These are phyloP conservation scores for Picea glauca DNA, from an alignment of 75 land plant species.

Conservation along the genomic window DNA sequence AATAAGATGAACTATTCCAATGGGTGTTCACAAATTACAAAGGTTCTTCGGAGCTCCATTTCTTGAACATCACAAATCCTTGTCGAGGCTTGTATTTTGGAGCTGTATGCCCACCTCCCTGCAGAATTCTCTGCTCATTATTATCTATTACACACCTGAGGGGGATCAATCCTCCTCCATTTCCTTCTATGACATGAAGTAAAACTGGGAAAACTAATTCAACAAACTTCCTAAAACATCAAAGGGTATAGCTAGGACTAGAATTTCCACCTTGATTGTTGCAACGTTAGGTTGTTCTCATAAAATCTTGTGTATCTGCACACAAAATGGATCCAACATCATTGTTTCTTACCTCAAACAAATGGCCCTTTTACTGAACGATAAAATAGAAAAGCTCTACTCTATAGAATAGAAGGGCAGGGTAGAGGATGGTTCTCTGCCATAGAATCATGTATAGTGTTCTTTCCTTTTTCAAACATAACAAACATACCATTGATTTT, in stretches of 20 bases:
- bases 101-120: slow-evolving; percentile 37
- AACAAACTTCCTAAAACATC: too few species aligned
- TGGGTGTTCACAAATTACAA: not conserved
- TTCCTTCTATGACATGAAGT: too few species aligned
- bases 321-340: too few species aligned
- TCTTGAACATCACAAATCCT: slow-evolving; percentile 29
- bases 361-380: not conserved
- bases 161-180: too few species aligned
- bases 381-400: too few species aligned
- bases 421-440: too few species aligned
- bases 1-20: too few species aligned
- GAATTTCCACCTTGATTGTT: slow-evolving; percentile 39
- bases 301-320: too few species aligned
- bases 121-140: not conserved
- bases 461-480: not conserved
- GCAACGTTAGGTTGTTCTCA: not conserved
- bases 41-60: slow-evolving; percentile 27
- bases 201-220: too few species aligned
- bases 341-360: not conserved
- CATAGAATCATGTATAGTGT: too few species aligned
- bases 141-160: not conserved
- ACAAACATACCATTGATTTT: not conserved
- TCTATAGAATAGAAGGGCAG: too few species aligned
- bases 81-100: slow-evolving; percentile 51
- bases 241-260: not conserved